phyloP scores from a whole-genome alignment of 2,329 filamentous ascomycete genomes.

The Elsinoe arachidis region DNA sequence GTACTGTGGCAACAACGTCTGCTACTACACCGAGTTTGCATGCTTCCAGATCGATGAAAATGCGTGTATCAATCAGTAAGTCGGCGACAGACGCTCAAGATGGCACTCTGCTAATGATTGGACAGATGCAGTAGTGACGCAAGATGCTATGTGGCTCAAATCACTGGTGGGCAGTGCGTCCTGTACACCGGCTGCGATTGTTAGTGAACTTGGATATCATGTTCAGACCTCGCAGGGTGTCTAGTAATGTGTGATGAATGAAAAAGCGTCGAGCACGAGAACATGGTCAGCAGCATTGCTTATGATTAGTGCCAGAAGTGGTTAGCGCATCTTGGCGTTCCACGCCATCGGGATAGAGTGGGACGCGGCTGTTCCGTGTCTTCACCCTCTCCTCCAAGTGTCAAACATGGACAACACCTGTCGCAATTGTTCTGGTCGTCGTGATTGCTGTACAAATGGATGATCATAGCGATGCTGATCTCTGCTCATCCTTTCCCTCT shows the following conservation, averaged over 20 bases:
- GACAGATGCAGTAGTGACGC: neutral
- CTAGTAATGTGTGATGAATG: too few species aligned
- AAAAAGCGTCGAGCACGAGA: too few species aligned
- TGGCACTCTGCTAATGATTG: too few species aligned
- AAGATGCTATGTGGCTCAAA: neutral
- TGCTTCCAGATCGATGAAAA: neutral
- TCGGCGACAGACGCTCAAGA: too few species aligned
- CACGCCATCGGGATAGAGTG: neutral
- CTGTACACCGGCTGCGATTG: neutral
- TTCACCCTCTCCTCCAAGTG: neutral
- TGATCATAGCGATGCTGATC: neutral
- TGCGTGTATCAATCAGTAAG: neutral
- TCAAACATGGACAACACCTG: neutral
- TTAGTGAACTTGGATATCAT: too few species aligned
- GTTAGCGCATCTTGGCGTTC: too few species aligned
- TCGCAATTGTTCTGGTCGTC: neutral
- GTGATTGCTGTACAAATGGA: neutral
- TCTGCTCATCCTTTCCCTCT: neutral
- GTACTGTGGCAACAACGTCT: neutral
- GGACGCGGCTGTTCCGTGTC: constrained; percentile 4
- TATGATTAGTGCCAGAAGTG: too few species aligned
- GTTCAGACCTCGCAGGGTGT: too few species aligned
- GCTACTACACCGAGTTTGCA: neutral
- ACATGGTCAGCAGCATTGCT: too few species aligned
- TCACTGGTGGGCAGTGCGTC: neutral